These are phyloP conservation scores for Tuber magnatum DNA, from an alignment of 495 filamentous ascomycete species.

Conservation along the genomic window DNA sequence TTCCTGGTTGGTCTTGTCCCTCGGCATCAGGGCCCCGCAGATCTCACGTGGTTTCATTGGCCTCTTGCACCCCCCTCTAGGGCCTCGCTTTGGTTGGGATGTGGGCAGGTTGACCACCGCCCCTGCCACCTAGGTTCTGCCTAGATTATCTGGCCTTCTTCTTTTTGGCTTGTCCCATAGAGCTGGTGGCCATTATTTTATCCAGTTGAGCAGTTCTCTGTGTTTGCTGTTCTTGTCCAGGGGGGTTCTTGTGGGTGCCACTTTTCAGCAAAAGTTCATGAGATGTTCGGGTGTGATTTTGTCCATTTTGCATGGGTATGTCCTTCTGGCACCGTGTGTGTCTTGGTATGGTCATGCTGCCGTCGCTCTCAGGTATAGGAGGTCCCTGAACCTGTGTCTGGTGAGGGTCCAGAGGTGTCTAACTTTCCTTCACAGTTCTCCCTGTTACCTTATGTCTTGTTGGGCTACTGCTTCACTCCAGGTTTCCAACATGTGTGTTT, in stretches of 20 bases:
- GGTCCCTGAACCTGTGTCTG: background rate
- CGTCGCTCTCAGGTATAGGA: background rate
- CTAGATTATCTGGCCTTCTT: too few species aligned
- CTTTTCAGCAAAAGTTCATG: background rate
- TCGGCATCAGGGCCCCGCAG: too few species aligned
- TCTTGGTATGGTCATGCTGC: background rate
- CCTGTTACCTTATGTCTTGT: background rate
- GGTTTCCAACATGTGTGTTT: too few species aligned
- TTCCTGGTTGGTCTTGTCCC: too few species aligned
- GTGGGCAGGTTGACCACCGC: too few species aligned
- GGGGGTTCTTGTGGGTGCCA: background rate
- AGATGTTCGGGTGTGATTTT: background rate
- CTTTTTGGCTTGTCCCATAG: too few species aligned
- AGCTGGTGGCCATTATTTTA: background rate
- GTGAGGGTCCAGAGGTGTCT: background rate
- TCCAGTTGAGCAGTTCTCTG: background rate
- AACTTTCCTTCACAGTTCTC: fast-evolving
- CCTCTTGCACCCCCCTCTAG: too few species aligned
- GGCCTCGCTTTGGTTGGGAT: too few species aligned
- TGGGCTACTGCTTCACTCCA: too few species aligned
- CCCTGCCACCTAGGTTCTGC: too few species aligned
- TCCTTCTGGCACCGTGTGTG: fast-evolving
- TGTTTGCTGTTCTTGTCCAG: background rate
- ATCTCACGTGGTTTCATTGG: too few species aligned
- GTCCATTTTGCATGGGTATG: background rate